A percentile compares a stretch with the other conserved stretches of the same genome.
Conservation (phyloP, 352 stramenopile genomes). For the Globisporangium parvum region DNA sequence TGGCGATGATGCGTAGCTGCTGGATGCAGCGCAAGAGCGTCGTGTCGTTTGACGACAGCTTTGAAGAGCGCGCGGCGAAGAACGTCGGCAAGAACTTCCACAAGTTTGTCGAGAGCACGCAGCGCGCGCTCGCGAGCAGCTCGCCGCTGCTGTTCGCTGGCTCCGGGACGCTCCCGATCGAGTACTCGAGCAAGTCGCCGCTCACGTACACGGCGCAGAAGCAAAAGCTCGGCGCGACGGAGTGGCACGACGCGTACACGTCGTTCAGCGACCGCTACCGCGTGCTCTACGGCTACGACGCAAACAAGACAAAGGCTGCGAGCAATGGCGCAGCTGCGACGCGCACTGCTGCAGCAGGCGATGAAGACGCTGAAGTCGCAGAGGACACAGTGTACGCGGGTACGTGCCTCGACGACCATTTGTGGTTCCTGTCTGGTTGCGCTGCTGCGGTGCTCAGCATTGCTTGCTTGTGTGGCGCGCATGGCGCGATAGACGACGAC, state of each 20-base stretch:
- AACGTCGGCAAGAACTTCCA: conserved; percentile 78
- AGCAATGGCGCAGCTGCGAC: background rate
- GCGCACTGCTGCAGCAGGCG: background rate
- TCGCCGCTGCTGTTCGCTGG: conserved; percentile 66
- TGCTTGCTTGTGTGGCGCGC: conserved; percentile 1
- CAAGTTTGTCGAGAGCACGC: conserved; percentile 60
- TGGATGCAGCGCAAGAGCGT: conserved; percentile 85
- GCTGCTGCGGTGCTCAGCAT: background rate
- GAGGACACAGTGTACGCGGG: conserved; percentile 10
- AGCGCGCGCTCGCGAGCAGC: conserved; percentile 60
- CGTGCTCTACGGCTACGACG: conserved; percentile 39
- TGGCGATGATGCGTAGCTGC: conserved; percentile 22
- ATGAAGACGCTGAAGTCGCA: conserved; percentile 12
- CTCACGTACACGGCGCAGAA: conserved; percentile 38
- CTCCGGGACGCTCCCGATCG: conserved; percentile 59
- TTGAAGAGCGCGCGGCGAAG: conserved; percentile 75
- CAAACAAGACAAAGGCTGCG: background rate
- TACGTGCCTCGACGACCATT: background rate
- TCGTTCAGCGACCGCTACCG: conserved; percentile 61
- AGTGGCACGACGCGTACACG: conserved; percentile 66
- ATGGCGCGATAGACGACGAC: conserved; percentile 11
- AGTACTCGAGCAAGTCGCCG: conserved; percentile 73
- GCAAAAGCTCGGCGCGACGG: conserved; percentile 33
- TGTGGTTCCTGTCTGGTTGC: background rate
- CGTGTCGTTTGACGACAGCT: conserved; percentile 57